A percentile compares a stretch with the other conserved stretches of the same genome.
Evolutionary conservation across 2,329 filamentous ascomycete species (phyloP).

Genomic region (Coniosporium tulheliwenetii): DNA sequence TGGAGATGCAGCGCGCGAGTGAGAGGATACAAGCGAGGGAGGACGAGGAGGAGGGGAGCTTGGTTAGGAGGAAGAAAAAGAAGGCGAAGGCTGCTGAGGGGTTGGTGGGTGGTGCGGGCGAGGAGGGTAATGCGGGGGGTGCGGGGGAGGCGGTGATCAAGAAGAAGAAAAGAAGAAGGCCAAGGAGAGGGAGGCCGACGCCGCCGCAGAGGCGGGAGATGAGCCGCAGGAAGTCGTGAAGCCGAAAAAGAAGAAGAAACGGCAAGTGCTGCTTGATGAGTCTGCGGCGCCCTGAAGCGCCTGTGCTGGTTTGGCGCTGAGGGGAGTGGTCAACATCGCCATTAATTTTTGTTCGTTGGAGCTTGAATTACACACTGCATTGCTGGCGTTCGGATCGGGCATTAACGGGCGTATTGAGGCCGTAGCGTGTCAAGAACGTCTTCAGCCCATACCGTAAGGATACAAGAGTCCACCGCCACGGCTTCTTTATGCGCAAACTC

Average conservation of each 20-base stretch:
- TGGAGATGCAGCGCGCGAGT: conserved; percentile 78
- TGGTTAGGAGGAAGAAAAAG: conserved; percentile 45
- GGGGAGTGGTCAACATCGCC: too few species aligned
- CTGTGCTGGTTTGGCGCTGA: too few species aligned
- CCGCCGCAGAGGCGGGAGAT: conserved; percentile 2
- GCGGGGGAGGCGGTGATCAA: conserved; percentile 19
- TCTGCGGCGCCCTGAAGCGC: too few species aligned
- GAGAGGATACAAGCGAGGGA: conserved; percentile 59
- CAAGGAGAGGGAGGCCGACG: conserved; percentile 3
- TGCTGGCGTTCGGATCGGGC: too few species aligned
- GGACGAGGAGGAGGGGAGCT: conserved; percentile 47
- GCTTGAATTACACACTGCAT: too few species aligned
- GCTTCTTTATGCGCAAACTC: too few species aligned
- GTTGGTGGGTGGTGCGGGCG: conserved; percentile 6
- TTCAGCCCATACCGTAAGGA: too few species aligned
- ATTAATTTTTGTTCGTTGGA: too few species aligned
- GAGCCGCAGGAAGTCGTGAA: conserved; percentile 8
- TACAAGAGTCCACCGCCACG: too few species aligned
- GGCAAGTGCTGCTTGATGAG: conserved; percentile 9
- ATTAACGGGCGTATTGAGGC: too few species aligned
- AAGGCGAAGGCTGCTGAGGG: conserved; percentile 23
- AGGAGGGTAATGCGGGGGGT: conserved; percentile 5
- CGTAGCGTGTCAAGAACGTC: too few species aligned
- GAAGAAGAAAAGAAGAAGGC: conserved; percentile 21
- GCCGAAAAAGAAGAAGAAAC: conserved; percentile 25